phyloP scores from a whole-genome alignment of 306 rosid species.

The Begonia loranthoides region DNA sequence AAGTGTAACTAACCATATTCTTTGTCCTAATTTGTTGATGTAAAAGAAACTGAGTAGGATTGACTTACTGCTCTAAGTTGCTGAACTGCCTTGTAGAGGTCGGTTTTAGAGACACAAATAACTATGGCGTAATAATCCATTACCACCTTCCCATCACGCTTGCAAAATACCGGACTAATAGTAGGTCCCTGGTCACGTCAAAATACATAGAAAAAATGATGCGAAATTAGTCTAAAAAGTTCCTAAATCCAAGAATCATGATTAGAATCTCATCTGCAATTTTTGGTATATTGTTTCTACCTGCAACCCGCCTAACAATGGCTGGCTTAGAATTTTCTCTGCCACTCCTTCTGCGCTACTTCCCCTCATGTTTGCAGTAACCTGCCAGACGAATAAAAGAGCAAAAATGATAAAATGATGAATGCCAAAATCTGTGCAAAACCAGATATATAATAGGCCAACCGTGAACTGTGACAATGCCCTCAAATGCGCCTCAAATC shows the following conservation, averaged over 20 bases:
- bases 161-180: conserved; percentile 71
- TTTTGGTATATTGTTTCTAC: conserved; percentile 18
- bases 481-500: conserved; percentile 83
- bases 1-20: not conserved
- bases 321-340: conserved; percentile 73
- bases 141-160: conserved; percentile 43
- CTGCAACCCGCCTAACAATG: conserved; percentile 83
- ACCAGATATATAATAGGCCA: conserved; percentile 7
- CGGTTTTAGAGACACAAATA: conserved; percentile 78
- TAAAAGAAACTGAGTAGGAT: not conserved
- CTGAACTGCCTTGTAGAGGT: conserved; percentile 67
- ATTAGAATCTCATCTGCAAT: too few species aligned
- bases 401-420: conserved; percentile 3
- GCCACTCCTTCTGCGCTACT: conserved; percentile 81
- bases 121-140: conserved; percentile 79
- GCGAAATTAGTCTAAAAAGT: conserved; percentile 1
- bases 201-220: conserved; percentile 6
- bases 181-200: conserved; percentile 72
- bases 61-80: conserved; percentile 81
- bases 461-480: conserved; percentile 81
- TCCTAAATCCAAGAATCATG: too few species aligned
- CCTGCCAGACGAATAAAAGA: conserved; percentile 30
- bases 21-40: conserved; percentile 2
- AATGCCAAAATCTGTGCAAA: conserved; percentile 4
- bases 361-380: conserved; percentile 92